Evolutionary conservation across 148 eudicot genomes (phyloP).

Genomic region (Dianthus caryophyllus): DNA sequence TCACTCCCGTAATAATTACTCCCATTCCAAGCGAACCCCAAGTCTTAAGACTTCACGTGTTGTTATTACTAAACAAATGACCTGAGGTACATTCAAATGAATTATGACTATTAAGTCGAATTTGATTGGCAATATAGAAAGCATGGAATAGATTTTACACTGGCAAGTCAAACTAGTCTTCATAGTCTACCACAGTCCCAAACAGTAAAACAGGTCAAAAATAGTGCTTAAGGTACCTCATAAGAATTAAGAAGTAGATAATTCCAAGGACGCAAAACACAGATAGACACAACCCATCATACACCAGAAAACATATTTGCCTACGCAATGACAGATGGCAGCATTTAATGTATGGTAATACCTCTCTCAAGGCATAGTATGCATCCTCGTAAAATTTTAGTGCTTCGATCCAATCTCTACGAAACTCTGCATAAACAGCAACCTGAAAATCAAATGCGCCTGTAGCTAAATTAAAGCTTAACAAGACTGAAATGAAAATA

Average conservation of each 20-base stretch:
- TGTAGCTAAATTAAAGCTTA: neutral
- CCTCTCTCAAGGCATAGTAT: conserved; percentile 86
- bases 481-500: neutral
- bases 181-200: neutral
- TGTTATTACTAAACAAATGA: neutral
- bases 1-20: no score
- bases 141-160: neutral
- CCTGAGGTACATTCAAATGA: neutral
- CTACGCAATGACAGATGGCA: neutral
- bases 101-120: neutral
- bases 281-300: neutral
- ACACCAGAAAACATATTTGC: neutral
- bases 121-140: neutral
- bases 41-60: neutral
- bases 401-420: conserved; percentile 98
- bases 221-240: neutral
- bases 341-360: conserved; percentile 15
- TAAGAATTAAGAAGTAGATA: neutral
- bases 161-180: neutral
- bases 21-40: no score
- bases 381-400: conserved; percentile 87
- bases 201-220: neutral
- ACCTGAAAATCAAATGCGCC: conserved; percentile 49
- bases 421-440: conserved; percentile 97
- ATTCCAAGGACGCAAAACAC: neutral